Conservation (phyloP, 148 eudicot genomes). For the Persicaria maculosa region DNA sequence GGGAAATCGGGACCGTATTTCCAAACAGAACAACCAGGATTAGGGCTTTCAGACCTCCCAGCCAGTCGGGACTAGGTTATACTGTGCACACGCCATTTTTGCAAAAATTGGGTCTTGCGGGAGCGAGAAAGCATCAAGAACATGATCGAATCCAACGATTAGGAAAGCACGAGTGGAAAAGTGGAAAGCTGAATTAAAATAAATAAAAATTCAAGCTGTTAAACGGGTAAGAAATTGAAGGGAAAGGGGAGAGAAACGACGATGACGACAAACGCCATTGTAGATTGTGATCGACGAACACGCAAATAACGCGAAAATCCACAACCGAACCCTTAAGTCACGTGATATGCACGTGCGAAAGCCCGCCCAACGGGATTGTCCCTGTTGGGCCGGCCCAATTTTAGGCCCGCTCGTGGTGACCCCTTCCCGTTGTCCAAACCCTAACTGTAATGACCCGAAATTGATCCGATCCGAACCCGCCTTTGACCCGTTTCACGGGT, state of each 20-base stretch:
- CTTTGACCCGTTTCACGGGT: too few relatives aligned
- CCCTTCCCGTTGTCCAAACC: neutral
- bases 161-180: neutral
- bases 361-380: neutral
- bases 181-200: too few relatives aligned
- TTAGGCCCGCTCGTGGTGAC: neutral
- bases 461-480: too few relatives aligned
- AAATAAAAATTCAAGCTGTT: neutral
- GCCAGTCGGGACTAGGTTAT: neutral
- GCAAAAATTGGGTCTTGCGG: constrained; percentile 5
- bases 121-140: neutral
- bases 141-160: neutral
- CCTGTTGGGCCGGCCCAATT: neutral
- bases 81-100: neutral
- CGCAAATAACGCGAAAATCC: neutral
- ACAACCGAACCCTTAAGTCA: neutral
- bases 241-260: neutral
- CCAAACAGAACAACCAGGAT: neutral
- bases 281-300: neutral
- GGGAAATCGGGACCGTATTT: constrained; percentile 1
- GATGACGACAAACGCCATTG: neutral
- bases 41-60: neutral
- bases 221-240: neutral
- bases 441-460: neutral
- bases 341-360: neutral